phyloP scores from a whole-genome alignment of 2,329 filamentous ascomycete species.

The Torrubiella hemipterigena region DNA sequence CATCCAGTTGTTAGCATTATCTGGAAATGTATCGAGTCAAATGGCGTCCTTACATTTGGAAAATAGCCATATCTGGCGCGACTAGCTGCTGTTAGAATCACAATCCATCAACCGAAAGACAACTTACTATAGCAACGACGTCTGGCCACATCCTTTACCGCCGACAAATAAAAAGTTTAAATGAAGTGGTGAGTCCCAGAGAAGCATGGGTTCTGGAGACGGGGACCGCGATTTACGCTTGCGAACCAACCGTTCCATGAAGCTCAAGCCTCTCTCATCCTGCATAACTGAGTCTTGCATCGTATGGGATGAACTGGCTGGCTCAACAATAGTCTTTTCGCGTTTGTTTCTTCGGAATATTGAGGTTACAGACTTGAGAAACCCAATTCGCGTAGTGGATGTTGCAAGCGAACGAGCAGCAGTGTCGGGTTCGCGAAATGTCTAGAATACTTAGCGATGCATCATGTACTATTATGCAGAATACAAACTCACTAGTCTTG shows the following conservation, averaged over 20 bases:
- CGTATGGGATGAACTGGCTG: no score
- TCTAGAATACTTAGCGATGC: constrained; percentile 8
- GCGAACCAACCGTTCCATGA: constrained; percentile 3
- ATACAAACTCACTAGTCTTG: constrained; percentile 14
- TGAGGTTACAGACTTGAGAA: no score
- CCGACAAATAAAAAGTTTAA: constrained; percentile 26
- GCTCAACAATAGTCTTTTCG: not conserved
- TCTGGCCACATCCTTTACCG: constrained; percentile 19
- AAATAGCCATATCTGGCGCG: constrained; percentile 24
- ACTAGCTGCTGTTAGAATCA: constrained; percentile 10
- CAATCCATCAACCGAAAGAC: accelerated
- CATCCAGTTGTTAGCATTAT: constrained; percentile 2
- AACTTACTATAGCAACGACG: constrained; percentile 24
- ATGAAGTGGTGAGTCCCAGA: constrained; percentile 10
- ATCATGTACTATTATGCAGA: not conserved
- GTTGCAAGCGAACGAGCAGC: no score
- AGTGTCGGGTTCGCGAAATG: constrained; percentile 11
- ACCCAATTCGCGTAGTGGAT: no score
- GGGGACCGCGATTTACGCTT: constrained; percentile 14
- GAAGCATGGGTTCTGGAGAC: no score
- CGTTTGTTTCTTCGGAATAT: not conserved
- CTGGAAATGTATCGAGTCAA: not conserved
- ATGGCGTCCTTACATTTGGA: constrained; percentile 18
- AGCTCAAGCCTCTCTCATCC: not conserved
- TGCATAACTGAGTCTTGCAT: no score